Evolutionary conservation across 306 rosid genomes (phyloP).

Genomic region (Fagus crenata): DNA sequence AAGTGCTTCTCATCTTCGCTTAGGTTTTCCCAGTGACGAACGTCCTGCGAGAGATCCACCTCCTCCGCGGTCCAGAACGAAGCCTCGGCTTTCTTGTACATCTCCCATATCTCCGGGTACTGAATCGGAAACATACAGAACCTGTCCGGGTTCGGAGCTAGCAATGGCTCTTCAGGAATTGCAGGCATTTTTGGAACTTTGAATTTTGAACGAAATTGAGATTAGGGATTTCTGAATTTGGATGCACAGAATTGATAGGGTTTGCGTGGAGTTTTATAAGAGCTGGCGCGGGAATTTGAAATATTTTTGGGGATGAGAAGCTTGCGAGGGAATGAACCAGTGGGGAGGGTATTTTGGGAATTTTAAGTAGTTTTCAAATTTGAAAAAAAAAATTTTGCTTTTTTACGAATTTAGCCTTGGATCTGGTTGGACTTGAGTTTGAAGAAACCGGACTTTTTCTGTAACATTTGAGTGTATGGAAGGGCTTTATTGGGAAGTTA

Average conservation of each 20-base stretch:
- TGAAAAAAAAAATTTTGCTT: too few relatives aligned
- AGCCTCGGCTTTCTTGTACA: conserved; percentile 93
- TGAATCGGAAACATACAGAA: conserved; percentile 95
- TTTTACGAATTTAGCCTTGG: not conserved
- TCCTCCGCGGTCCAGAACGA: conserved; percentile 94
- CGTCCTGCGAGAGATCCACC: conserved; percentile 69
- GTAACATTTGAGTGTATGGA: not conserved
- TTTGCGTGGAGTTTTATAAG: conserved; percentile 20
- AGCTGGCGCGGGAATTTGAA: conserved; percentile 50
- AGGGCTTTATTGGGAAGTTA: conserved; percentile 1
- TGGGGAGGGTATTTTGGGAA: conserved; percentile 22
- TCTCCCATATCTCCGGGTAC: conserved; percentile 85
- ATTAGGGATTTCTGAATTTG: not conserved
- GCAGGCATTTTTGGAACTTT: conserved; percentile 52
- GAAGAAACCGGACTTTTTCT: too few relatives aligned
- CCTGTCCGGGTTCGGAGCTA: conserved; percentile 69
- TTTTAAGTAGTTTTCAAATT: not conserved
- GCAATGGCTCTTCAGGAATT: conserved; percentile 67
- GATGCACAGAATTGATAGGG: not conserved
- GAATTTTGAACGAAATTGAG: not conserved
- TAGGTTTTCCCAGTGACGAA: conserved; percentile 56
- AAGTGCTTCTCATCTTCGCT: conserved; percentile 72
- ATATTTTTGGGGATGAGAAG: conserved; percentile 25
- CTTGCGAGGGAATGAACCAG: conserved; percentile 44
- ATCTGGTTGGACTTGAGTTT: too few relatives aligned